phyloP scores from a whole-genome alignment of 2,329 filamentous ascomycete genomes.

The Hymenoscyphus fructigenus region DNA sequence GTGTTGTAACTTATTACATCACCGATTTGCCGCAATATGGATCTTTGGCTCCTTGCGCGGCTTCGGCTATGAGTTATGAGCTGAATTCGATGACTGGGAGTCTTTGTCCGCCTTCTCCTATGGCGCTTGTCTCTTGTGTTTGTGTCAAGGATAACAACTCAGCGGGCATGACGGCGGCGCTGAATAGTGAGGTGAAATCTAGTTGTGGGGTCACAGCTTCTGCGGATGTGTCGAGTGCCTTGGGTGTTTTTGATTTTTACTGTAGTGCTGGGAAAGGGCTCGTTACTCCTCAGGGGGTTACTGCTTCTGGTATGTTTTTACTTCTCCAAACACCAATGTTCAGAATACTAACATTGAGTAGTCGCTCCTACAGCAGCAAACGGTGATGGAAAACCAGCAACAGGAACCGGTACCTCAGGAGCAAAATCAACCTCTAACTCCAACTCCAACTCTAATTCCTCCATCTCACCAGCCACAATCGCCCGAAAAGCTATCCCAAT shows the following conservation, averaged over 20 bases:
- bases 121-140: slow-evolving; percentile 20
- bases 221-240: slow-evolving; percentile 16
- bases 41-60: slow-evolving; percentile 38
- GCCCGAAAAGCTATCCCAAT: slow-evolving; percentile 11
- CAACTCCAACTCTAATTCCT: background rate
- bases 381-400: slow-evolving; percentile 1
- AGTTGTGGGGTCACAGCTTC: slow-evolving; percentile 19
- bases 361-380: slow-evolving; percentile 5
- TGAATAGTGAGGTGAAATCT: slow-evolving; percentile 10
- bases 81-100: slow-evolving; percentile 1
- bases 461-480: background rate
- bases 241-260: slow-evolving; percentile 21
- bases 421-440: background rate
- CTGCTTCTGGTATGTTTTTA: slow-evolving; percentile 14
- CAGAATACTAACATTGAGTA: background rate
- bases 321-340: background rate
- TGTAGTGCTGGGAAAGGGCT: slow-evolving; percentile 22
- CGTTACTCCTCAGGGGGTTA: slow-evolving; percentile 15
- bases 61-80: slow-evolving; percentile 13
- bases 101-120: slow-evolving; percentile 15
- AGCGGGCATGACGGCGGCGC: slow-evolving; percentile 4
- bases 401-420: background rate
- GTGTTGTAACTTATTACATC: slow-evolving; percentile 56
- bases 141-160: slow-evolving; percentile 23
- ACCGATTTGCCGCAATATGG: slow-evolving; percentile 50